Base-by-base conservation (phyloP, 1,284 basidiomycete species). In the Meira nashicola region DNA sequence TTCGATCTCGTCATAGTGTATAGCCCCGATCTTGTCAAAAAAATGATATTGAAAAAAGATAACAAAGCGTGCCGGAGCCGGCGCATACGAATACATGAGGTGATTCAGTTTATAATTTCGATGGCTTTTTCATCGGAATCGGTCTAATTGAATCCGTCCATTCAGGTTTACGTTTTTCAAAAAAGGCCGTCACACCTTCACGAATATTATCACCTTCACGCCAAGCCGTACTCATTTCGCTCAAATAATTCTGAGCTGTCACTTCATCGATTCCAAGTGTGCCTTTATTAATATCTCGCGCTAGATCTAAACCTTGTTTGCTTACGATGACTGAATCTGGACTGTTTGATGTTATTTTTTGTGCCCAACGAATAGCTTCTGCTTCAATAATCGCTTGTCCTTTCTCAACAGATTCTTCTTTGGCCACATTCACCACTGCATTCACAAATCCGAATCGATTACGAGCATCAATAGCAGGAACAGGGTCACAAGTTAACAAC, bases 261-360 rank as follows among this genome's bases (percentile, higher is more conserved):
- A 83, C 82, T 23, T 85, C 83, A 37, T 87, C 83, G 44, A 85
- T 79, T 54, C 58, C 58, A 38, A 39, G n/a, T 6, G 83, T 82
- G 15, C 82, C 82, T 44, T 54, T 58, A 15, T 55, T 51, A 7
- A 60, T 58, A 50, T 70, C 65, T 21, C 70, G 58, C 3, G 70
- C 67, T 39, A 65, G 57, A 23, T 68, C 50, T 9, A 71, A 54
- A 14, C 63, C 64, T n/a, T 83, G 82, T 76, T 92, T 92, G 9
- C 89, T 88, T 52, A 85, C 83, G 65, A 87, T 86, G 1, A 92
- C 86, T 0, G 89, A 83, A 74, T 92, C 89, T 0, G 90, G 90
- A 2, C 88, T 90, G 71, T 88, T 88, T 17, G 78, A 73, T 15
- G 80, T 80, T 63, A 92, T 85, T 58, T 84, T 80, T 44, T 81